Base-by-base conservation (phyloP, 768 basidiomycete genomes). In the Lyophyllum semitale region DNA sequence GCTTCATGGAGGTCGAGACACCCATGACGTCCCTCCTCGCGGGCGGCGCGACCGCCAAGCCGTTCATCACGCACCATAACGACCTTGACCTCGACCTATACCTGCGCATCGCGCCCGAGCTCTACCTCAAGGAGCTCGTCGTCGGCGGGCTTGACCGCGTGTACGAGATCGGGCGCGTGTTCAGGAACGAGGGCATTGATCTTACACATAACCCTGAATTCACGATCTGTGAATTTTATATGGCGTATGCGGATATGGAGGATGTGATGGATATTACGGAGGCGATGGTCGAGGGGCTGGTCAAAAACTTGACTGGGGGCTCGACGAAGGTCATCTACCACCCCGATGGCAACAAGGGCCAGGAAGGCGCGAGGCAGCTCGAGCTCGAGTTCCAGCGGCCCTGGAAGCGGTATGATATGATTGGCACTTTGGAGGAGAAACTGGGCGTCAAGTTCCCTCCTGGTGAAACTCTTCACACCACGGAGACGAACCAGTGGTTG, bases 371-470 rank as follows among this genome's bases (percentile, higher is more conserved):
- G 60, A 84, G 78, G 59, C 80, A 80, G 65, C 78, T 90, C 61
- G 81, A 84, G 54, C 82, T 98, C 54, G 89, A 99, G 61, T 99
- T 98, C 76, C 72, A 85, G 78, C 78, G 89, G 43, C 96, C 97
- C 12, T 99, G 97, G 97, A 97, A 96, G 88, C 79, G 93, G 58
- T 95, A 95, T 71, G 93, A 98, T 71, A 99, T 99, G 97, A 98
- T 98, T 63, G 84, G 74, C 62, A 98, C 96, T 22, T 77, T 98
- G 37, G 97, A 99, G 77, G 87, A 95, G 79, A 94, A 98, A 85
- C 75, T 95, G 47, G 80, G 81, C 38, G 89, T 91, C 68, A 93
- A 80, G 74, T 98, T 99, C 84, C 96, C 97, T 1, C 86, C 93
- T 53, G 94, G 93, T 29, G 91, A 96, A 41, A 85, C 89, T 25